Evolutionary conservation across 139 green algal genomes (phyloP), one percentile per base, ranked within the genome.

Genomic region (Ettlia oleoabundans): DNA sequence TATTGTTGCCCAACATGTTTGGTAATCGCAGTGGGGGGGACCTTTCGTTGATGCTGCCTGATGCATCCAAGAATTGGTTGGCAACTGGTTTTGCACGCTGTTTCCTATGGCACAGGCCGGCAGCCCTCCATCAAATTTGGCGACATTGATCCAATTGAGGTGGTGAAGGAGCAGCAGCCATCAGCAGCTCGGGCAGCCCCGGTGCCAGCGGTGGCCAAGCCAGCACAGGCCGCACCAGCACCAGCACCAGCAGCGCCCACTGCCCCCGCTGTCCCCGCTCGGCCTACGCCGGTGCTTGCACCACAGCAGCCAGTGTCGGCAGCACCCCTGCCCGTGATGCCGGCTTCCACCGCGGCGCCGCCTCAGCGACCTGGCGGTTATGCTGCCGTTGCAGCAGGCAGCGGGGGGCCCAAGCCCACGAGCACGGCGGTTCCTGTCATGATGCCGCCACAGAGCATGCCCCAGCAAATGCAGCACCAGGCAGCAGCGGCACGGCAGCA

Each of bases 91-190:
- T 15, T 58, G 47, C 10, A 10, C 13, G 55, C 55, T 65, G 18
- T 65, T 28, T 65, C 18, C 55, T 65, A 22, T n/a, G 47, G 47
- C 10, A 40, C 75, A 81, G 75, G 75, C 13, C 41, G 42, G 15
- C 78, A 83, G 65, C 65, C 78, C 8, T 83, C 77, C 28, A 76
- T 82, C 63, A 82, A 82, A 63, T 84, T 84, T 78, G 78, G 78
- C 2, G 78, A 84, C 37, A 84, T 84, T 53, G 78, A 84, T 74
- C 78, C 78, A 10, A 33, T 66, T 10, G 78, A 84, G 51, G 37
- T 84, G 51, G 77, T 51, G 58, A 73, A 64, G n/a, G 63, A 61
- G 24, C 33, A 66, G 51, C 5, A 1, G 21, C 24, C 55, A 43
- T 38, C 74, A 24, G 10, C 43, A 32, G 51, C 72, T 9, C 52